These are phyloP conservation scores for Geranium incanum DNA, from an alignment of 441 rosid genomes.

Conservation along the genomic window DNA sequence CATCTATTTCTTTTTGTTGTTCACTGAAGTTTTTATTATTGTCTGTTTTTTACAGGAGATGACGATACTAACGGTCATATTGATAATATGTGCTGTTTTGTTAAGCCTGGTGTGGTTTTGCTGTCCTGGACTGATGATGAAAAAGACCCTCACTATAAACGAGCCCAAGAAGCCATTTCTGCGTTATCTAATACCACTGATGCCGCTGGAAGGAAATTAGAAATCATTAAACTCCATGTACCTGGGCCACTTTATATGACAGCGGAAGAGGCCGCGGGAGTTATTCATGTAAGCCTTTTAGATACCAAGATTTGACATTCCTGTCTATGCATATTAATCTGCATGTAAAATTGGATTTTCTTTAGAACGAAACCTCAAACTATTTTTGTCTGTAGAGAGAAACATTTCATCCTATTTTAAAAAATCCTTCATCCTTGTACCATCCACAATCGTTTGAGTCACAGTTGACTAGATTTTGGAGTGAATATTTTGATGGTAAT, in stretches of 20 bases:
- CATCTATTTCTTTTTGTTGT: neutral
- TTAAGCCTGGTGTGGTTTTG: constrained; percentile 71
- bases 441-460: too few species aligned
- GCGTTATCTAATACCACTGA: constrained; percentile 51
- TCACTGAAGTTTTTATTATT: neutral
- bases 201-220: constrained; percentile 61
- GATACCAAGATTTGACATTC: constrained; percentile 10
- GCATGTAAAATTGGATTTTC: neutral
- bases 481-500: too few species aligned
- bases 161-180: constrained; percentile 51
- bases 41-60: constrained; percentile 50
- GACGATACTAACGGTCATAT: constrained; percentile 94
- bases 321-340: neutral
- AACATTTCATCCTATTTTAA: too few species aligned
- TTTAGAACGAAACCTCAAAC: neutral
- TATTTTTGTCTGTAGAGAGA: too few species aligned
- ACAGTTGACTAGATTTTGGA: too few species aligned
- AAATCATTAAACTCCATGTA: constrained; percentile 64
- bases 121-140: constrained; percentile 71
- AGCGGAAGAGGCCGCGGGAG: constrained; percentile 68
- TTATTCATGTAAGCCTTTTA: constrained; percentile 47
- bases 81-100: constrained; percentile 93
- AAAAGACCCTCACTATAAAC: constrained; percentile 61
- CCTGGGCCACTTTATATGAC: constrained; percentile 87
- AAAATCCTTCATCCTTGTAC: too few species aligned